These are phyloP conservation scores for Neurospora pannonica DNA, from an alignment of 495 filamentous ascomycete species.

Conservation along the genomic window DNA sequence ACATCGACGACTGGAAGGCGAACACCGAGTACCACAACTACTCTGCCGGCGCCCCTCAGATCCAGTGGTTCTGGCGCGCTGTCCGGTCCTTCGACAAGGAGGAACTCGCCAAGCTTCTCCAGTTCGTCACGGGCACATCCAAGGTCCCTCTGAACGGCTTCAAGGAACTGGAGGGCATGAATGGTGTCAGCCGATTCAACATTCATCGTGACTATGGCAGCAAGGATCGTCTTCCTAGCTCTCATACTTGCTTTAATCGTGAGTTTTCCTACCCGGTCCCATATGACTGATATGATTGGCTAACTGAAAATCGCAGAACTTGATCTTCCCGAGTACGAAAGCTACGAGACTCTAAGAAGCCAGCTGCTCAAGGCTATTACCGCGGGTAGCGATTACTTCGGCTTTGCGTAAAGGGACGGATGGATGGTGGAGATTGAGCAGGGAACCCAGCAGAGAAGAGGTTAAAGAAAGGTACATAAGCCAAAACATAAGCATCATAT, in stretches of 20 bases:
- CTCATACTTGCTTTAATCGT: conserved; percentile 99
- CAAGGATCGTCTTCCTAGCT: conserved; percentile 92
- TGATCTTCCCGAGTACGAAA: conserved; percentile 97
- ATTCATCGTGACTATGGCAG: conserved; percentile 97
- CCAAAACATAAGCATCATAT: neutral
- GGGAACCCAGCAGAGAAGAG: neutral
- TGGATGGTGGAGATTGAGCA: neutral
- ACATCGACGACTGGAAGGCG: conserved; percentile 98
- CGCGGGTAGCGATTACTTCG: conserved; percentile 93
- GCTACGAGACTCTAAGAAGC: conserved; percentile 79
- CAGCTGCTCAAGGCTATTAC: conserved; percentile 92
- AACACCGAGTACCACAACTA: conserved; percentile 99
- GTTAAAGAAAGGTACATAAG: neutral
- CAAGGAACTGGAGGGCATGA: conserved; percentile 99
- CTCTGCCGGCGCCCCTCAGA: conserved; percentile 84
- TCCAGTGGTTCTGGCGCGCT: conserved; percentile 99
- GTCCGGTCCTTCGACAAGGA: conserved; percentile 98
- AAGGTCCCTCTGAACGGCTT: conserved; percentile 99
- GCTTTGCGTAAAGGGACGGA: conserved; percentile 62
- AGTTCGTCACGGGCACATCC: conserved; percentile 97
- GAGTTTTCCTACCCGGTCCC: conserved; percentile 37
- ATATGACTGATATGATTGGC: conserved; percentile 5
- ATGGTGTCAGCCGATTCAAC: conserved; percentile 95
- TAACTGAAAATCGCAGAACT: conserved; percentile 60
- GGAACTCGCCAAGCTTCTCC: conserved; percentile 91